Evolutionary conservation across 225 moss, liverwort and hornwort genomes (phyloP).

Genomic region (Straminergon stramineum): DNA sequence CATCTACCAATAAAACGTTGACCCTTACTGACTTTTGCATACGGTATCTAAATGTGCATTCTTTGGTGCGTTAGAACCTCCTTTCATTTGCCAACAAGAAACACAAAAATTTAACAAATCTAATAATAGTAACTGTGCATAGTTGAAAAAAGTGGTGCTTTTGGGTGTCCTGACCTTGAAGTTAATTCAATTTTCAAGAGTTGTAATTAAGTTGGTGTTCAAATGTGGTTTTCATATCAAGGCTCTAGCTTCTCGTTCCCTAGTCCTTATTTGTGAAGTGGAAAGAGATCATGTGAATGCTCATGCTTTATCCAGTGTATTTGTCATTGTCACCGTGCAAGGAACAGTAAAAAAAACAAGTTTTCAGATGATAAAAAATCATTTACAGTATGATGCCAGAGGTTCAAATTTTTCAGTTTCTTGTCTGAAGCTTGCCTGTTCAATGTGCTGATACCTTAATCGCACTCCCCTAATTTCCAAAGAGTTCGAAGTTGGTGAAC

Average conservation of each 20-base stretch:
- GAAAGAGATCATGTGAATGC: not conserved
- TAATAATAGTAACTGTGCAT: too few relatives aligned
- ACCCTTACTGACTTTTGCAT: not conserved
- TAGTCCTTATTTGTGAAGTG: not conserved
- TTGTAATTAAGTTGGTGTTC: not conserved
- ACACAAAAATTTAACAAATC: not conserved
- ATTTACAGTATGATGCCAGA: not conserved
- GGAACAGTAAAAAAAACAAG: not conserved
- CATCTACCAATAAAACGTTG: not conserved
- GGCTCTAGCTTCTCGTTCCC: not conserved
- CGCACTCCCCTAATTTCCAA: not conserved
- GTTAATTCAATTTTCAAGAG: not conserved
- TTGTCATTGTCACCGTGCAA: not conserved
- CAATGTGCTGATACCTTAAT: not conserved
- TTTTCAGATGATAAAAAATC: not conserved
- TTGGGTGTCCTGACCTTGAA: not conserved
- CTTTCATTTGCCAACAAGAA: not conserved
- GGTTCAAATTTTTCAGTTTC: not conserved
- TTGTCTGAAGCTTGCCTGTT: not conserved
- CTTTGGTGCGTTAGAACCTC: not conserved
- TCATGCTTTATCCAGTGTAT: not conserved
- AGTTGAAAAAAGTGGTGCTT: not conserved
- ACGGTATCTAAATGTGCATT: not conserved
- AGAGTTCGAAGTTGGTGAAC: not conserved
- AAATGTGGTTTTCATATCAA: not conserved